Evolutionary conservation across 106 monocot genomes (phyloP).

Genomic region (Apostasia shenzhenica): DNA sequence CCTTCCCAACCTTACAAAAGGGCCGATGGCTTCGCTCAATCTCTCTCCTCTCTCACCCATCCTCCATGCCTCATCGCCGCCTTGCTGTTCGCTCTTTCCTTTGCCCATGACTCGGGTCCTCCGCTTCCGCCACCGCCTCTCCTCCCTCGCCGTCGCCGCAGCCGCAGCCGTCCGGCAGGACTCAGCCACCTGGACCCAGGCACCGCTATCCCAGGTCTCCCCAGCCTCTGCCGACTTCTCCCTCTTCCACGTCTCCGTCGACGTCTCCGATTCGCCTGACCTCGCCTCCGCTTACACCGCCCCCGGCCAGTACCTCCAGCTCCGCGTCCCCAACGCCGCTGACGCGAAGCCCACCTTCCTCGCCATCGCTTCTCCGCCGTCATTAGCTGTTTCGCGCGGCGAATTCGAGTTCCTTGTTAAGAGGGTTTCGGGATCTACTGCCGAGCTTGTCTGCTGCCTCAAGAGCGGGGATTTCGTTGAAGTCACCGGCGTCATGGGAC

Average conservation of each 20-base stretch:
- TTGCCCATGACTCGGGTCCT: slow-evolving; percentile 23
- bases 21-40: neutral
- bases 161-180: slow-evolving; percentile 37
- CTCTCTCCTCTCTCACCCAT: neutral
- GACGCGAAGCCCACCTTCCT: slow-evolving; percentile 48
- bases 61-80: slow-evolving; percentile 9
- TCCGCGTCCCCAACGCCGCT: slow-evolving; percentile 36
- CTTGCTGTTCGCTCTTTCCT: neutral
- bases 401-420: slow-evolving; percentile 78
- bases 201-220: slow-evolving; percentile 41
- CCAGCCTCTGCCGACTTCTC: slow-evolving; percentile 62
- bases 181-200: slow-evolving; percentile 42
- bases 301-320: slow-evolving; percentile 80
- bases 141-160: slow-evolving; percentile 14
- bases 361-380: slow-evolving; percentile 76
- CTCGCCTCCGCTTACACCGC: slow-evolving; percentile 37
- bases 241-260: slow-evolving; percentile 65
- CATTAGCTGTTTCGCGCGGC: slow-evolving; percentile 8
- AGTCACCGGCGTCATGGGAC: slow-evolving; percentile 58
- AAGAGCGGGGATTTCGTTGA: slow-evolving; percentile 64
- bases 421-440: slow-evolving; percentile 47
- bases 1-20: too few species aligned
- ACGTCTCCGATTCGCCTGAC: slow-evolving; percentile 54
- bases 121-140: slow-evolving; percentile 24
- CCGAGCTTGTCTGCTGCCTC: slow-evolving; percentile 54